Conservation (phyloP, 1,284 basidiomycete genomes). For the Ganoderma resinaceum region DNA sequence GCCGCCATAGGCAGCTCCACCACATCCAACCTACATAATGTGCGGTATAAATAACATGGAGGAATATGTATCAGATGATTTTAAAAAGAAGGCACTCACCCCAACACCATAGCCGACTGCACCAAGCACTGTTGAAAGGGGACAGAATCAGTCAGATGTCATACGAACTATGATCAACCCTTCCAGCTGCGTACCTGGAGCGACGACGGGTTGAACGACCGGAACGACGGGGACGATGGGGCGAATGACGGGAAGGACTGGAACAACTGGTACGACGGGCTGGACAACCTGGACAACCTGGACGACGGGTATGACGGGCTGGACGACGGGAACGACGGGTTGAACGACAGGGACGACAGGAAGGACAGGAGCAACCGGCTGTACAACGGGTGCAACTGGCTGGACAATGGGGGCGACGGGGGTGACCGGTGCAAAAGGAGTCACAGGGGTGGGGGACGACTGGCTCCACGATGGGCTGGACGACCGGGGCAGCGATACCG, state of each 20-base stretch:
- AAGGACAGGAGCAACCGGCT: neutral
- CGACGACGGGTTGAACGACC: conserved; percentile 1
- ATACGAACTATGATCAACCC: neutral
- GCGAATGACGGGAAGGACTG: neutral
- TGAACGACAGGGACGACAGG: neutral
- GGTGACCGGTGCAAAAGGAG: neutral
- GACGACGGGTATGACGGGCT: neutral
- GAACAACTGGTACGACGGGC: neutral
- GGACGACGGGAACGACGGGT: neutral
- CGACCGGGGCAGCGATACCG: neutral
- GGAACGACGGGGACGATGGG: neutral
- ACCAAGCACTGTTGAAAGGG: neutral
- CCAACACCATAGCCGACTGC: neutral
- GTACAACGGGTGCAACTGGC: neutral
- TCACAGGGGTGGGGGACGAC: conserved; percentile 1
- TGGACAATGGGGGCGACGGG: neutral
- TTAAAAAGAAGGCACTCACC: neutral
- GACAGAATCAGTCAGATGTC: neutral
- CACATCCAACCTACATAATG: neutral
- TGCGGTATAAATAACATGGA: too few species aligned
- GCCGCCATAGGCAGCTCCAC: conserved; percentile 1
- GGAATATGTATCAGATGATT: neutral
- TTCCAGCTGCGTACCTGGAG: neutral
- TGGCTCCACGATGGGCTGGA: conserved; percentile 8
- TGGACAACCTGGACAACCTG: neutral